These are phyloP conservation scores for Setaria italica DNA, from an alignment of 202 grass and related monocot genomes.

Conservation along the genomic window DNA sequence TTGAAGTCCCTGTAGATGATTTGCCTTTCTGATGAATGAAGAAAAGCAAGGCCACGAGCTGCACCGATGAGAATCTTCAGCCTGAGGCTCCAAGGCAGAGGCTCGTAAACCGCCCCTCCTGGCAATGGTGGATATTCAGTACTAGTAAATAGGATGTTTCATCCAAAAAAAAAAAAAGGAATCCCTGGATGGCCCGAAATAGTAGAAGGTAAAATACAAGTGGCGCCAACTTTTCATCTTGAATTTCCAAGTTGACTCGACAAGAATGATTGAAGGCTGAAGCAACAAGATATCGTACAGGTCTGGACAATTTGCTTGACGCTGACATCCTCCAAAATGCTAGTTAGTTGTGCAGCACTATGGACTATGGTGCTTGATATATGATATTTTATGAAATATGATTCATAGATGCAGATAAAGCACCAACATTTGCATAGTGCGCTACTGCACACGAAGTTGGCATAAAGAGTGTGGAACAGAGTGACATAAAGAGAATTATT, in stretches of 20 bases:
- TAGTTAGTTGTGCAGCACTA: slow-evolving; percentile 65
- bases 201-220: not conserved
- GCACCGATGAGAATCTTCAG: slow-evolving; percentile 87
- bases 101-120: slow-evolving; percentile 65
- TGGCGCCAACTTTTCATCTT: slow-evolving; percentile 27
- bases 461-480: slow-evolving; percentile 46
- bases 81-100: slow-evolving; percentile 78
- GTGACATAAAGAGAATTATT: slow-evolving; percentile 35
- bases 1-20: slow-evolving; percentile 95
- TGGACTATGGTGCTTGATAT: slow-evolving; percentile 42
- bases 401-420: slow-evolving; percentile 23
- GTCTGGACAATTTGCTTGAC: slow-evolving; percentile 44
- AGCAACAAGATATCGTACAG: slow-evolving; percentile 45
- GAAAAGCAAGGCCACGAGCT: slow-evolving; percentile 86
- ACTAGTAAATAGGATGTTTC: slow-evolving; percentile 31
- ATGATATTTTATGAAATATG: slow-evolving; percentile 51
- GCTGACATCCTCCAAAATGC: slow-evolving; percentile 40
- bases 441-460: slow-evolving; percentile 32
- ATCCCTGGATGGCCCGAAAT: not conserved
- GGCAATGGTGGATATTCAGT: slow-evolving; percentile 1
- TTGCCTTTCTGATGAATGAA: slow-evolving; percentile 85
- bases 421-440: slow-evolving; percentile 38
- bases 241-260: slow-evolving; percentile 16
- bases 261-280: slow-evolving; percentile 44
- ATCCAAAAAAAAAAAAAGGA: not conserved